These are phyloP conservation scores for Populus hybrid DNA, from an alignment of 441 rosid species.

Conservation along the genomic window DNA sequence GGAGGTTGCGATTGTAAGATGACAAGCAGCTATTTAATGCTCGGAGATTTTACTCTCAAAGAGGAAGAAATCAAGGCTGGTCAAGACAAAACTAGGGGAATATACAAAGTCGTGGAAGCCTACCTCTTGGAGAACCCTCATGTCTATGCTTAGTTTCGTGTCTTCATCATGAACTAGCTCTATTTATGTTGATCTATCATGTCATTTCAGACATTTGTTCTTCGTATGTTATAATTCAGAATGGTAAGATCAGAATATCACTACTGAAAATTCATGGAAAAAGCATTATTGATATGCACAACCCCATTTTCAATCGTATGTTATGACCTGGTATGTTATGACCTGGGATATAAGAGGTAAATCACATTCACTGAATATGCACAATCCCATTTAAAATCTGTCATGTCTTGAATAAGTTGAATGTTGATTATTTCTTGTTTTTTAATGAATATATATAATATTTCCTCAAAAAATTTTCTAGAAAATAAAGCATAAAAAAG, in stretches of 20 bases:
- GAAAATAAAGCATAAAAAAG: too few relatives aligned
- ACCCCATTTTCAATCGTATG: neutral
- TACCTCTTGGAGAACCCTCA: neutral
- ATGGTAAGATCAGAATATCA: neutral
- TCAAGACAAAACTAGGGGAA: neutral
- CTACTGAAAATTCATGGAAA: neutral
- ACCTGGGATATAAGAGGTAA: too few relatives aligned
- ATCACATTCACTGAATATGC: too few relatives aligned
- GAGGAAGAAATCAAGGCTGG: neutral
- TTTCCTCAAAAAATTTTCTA: too few relatives aligned
- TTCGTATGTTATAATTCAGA: neutral
- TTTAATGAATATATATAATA: too few relatives aligned
- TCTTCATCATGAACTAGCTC: neutral
- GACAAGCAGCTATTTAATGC: neutral
- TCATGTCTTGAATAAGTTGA: too few relatives aligned
- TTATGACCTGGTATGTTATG: neutral
- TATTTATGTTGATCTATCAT: too few relatives aligned
- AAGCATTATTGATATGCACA: too few relatives aligned
- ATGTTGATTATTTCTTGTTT: too few relatives aligned
- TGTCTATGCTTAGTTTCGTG: neutral
- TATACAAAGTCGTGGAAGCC: neutral
- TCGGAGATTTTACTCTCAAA: neutral
- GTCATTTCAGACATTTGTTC: neutral
- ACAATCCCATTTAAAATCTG: too few relatives aligned
- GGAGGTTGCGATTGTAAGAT: neutral